These are phyloP conservation scores for Blastocystis sp. DNA, from an alignment of 352 stramenopile species.

Conservation along the genomic window DNA sequence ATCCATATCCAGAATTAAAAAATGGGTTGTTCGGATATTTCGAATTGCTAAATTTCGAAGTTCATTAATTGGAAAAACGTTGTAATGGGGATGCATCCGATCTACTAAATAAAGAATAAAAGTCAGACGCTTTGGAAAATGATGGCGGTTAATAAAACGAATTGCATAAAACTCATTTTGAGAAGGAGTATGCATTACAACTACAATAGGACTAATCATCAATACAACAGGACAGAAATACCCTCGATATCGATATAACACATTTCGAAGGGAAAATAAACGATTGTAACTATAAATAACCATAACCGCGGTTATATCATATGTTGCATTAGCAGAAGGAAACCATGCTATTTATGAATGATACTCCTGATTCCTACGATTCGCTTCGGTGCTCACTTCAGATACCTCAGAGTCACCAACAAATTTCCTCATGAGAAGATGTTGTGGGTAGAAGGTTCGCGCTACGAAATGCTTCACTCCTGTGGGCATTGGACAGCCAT, in stretches of 20 bases:
- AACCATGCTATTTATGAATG: not conserved
- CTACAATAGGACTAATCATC: constrained; percentile 13
- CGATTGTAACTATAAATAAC: constrained; percentile 15
- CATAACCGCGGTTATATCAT: constrained; percentile 22
- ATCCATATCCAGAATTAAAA: constrained; percentile 61
- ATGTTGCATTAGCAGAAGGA: not conserved
- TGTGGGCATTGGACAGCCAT: not conserved
- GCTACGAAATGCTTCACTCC: not conserved
- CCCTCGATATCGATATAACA: constrained; percentile 27
- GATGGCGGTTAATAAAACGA: not conserved
- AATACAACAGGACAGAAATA: not conserved
- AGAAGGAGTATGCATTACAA: constrained; percentile 9
- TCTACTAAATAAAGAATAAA: constrained; percentile 4
- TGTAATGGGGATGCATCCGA: not conserved
- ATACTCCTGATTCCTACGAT: not conserved
- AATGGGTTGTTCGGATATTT: constrained; percentile 60
- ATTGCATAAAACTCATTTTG: not conserved
- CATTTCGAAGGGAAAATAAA: constrained; percentile 12
- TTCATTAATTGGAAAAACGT: constrained; percentile 30
- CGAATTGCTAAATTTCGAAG: constrained; percentile 43
- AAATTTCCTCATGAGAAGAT: constrained; percentile 38
- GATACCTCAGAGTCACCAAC: constrained; percentile 1
- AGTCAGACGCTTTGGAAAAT: constrained; percentile 15
- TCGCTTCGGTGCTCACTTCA: not conserved
- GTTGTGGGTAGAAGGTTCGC: not conserved